Conservation (phyloP, 2,329 filamentous ascomycete genomes). For the Aureobasidium namibiae region DNA sequence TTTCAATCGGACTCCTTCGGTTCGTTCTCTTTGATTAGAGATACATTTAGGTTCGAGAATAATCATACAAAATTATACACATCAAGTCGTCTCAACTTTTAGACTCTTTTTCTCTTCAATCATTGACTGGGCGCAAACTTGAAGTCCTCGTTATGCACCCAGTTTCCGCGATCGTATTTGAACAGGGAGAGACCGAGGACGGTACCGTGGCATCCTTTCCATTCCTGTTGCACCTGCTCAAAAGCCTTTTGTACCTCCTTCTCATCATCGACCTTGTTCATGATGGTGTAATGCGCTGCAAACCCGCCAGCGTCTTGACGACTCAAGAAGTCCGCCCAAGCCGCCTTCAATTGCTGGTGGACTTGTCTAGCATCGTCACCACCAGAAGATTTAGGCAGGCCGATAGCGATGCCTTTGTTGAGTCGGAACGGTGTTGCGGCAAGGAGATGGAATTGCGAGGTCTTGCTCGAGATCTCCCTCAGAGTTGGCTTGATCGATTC, state of each 20-base stretch:
- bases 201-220: conserved; percentile 26
- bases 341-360: conserved; percentile 26
- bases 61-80: conserved; percentile 3
- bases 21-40: not conserved
- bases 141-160: conserved; percentile 32
- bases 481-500: conserved; percentile 28
- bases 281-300: conserved; percentile 37
- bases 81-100: not conserved
- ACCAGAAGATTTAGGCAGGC: conserved; percentile 25
- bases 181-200: conserved; percentile 34
- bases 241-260: conserved; percentile 30
- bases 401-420: conserved; percentile 34
- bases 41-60: not conserved
- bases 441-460: conserved; percentile 29
- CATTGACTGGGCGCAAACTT: conserved; percentile 21
- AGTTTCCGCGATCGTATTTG: conserved; percentile 34
- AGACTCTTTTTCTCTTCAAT: not conserved
- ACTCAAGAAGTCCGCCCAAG: conserved; percentile 33
- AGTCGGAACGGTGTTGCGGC: conserved; percentile 33
- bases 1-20: not conserved
- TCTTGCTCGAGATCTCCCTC: conserved; percentile 22
- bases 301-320: conserved; percentile 35
- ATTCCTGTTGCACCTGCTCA: conserved; percentile 27
- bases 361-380: conserved; percentile 26
- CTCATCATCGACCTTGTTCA: conserved; percentile 40